phyloP scores from a whole-genome alignment of 2,329 filamentous ascomycete genomes.

The Sporothrix variecibatus region DNA sequence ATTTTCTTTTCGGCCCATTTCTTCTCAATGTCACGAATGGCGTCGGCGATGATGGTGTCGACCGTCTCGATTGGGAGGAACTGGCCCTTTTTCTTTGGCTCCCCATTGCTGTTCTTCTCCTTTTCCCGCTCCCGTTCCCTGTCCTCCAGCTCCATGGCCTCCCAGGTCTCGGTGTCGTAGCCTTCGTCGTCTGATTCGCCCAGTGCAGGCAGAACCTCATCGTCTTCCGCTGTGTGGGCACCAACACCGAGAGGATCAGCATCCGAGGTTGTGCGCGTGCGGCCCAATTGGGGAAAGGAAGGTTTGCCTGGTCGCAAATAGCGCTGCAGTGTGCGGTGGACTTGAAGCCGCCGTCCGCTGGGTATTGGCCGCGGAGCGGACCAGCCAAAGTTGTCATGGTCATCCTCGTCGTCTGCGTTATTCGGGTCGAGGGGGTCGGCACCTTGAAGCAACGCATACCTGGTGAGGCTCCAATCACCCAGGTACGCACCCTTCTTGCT shows the following conservation, averaged over 20 bases:
- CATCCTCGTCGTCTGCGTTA: neutral
- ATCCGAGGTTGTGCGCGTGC: conserved; percentile 22
- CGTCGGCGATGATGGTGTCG: conserved; percentile 52
- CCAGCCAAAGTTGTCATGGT: conserved; percentile 26
- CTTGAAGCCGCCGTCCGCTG: conserved; percentile 48
- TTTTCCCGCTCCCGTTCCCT: conserved; percentile 37
- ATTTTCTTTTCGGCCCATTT: conserved; percentile 62
- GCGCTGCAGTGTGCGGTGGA: conserved; percentile 45
- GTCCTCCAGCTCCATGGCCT: conserved; percentile 62
- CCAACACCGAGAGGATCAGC: neutral
- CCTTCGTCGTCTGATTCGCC: conserved; percentile 52
- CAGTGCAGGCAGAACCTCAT: conserved; percentile 40
- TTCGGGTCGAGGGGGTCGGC: conserved; percentile 10
- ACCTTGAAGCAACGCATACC: conserved; percentile 24
- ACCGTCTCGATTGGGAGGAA: conserved; percentile 50
- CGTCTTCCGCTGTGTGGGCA: conserved; percentile 29
- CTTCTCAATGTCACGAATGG: conserved; percentile 55
- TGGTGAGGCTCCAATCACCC: conserved; percentile 38
- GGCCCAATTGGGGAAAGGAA: conserved; percentile 20
- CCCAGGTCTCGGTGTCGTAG: conserved; percentile 41
- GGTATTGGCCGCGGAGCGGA: conserved; percentile 36
- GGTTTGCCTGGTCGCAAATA: conserved; percentile 38
- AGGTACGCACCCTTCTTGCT: conserved; percentile 39
- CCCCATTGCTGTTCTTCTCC: conserved; percentile 34
- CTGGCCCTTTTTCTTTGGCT: neutral